Evolutionary conservation across 768 basidiomycete species (phyloP), one percentile per base, ranked within the genome.

Genomic region (Trichaptum fuscoviolaceum): DNA sequence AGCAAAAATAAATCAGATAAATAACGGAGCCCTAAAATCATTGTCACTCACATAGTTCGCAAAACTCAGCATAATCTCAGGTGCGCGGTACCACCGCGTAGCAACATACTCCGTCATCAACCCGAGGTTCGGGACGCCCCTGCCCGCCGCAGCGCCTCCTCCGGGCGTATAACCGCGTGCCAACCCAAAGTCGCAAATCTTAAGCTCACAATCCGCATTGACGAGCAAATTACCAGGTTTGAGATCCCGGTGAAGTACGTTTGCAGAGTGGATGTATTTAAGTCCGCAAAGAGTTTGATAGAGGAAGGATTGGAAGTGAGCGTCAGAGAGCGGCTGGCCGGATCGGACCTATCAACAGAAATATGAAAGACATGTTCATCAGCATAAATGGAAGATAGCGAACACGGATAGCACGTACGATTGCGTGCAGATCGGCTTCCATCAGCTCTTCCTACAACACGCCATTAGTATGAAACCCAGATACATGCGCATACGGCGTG

Each of bases 51-150:
- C 95, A 73, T 95, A 95, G 80, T 95, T 95, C 24, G 93, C 93
- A 71, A 95, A 96, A 80, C 93, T 95, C 71, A 99, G 76, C 97
- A 99, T 99, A 78, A 99, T 99, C 80, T 99, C 97, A 0, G 97
- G 96, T 24, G 96, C 96, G 36, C 96, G 84, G 76, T 99, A 99
- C 96, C 96, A 99, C 66, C 96, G 84, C 8, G 96, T 99, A n/a
- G 96, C 96, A 35, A 99, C 92, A 76, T 96, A 99, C 79, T 99
- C 97, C 0, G 97, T 99, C 96, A 99, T 98, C 79, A 99, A 98
- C 0, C 96, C 96, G 73, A 90, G 91, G 72, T 92, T 91, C 15
- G 42, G 42, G 42, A 64, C 65, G 72, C 65, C 75, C 9, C 57
- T 66, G 42, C 89, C 88, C 24, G 90, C 87, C 0, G 88, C 83